Percentiles rank a stretch among this genome's conserved stretches.
Evolutionary conservation across 805 yeast genomes (phyloP).

Genomic region (Metschnikowia proteae): DNA sequence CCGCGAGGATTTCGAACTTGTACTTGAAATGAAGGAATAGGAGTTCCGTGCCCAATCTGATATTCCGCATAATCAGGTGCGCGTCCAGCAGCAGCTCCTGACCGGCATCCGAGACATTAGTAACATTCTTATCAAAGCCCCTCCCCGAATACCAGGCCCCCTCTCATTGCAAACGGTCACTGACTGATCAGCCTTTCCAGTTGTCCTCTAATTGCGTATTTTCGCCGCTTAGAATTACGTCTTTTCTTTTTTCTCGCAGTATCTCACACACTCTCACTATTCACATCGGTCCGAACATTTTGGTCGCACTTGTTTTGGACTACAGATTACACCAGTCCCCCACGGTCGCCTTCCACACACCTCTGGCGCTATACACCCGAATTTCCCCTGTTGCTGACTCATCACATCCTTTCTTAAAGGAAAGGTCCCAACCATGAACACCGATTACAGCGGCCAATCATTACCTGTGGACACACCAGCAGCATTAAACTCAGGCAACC

Average conservation of each 20-base stretch:
- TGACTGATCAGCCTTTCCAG: not conserved
- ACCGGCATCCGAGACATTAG: not conserved
- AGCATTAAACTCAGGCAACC: constrained; percentile 4
- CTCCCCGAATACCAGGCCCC: not conserved
- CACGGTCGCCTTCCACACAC: not conserved
- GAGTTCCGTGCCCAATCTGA: not conserved
- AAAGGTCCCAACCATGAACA: constrained; percentile 12
- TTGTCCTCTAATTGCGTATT: not conserved
- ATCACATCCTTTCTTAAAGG: constrained; percentile 4
- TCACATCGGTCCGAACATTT: constrained; percentile 4
- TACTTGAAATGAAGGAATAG: too few relatives aligned
- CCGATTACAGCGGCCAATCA: constrained; percentile 9
- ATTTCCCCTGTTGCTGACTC: constrained; percentile 2
- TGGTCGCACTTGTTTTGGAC: constrained; percentile 5
- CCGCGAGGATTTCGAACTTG: too few relatives aligned
- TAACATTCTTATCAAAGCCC: not conserved
- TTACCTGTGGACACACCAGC: constrained; percentile 7
- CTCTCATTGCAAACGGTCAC: not conserved
- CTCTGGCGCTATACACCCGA: not conserved
- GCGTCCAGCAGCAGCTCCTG: not conserved
- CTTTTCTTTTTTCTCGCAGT: constrained; percentile 7
- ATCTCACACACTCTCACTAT: not conserved
- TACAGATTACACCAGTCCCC: not conserved
- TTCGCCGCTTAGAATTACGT: constrained; percentile 1
- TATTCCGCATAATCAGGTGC: constrained; percentile 3